phyloP scores from a whole-genome alignment of 169 alveolate species.

The Plasmodium knowlesi region DNA sequence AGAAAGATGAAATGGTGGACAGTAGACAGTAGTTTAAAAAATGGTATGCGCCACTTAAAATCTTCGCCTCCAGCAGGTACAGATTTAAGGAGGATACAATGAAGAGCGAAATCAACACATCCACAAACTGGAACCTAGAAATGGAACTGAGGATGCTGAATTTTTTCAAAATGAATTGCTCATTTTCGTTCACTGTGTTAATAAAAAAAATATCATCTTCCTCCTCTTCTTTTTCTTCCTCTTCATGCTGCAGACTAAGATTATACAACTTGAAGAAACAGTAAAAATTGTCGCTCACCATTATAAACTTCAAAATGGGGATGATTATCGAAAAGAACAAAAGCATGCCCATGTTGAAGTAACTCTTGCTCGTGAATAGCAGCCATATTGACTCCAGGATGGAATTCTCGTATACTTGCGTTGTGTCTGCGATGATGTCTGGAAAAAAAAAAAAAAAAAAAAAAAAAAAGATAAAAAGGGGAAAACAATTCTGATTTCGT shows the following conservation, averaged over 20 bases:
- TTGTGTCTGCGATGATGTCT: conserved; percentile 29
- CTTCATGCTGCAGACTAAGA: conserved; percentile 12
- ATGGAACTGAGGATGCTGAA: conserved; percentile 39
- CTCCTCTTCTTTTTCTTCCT: conserved; percentile 6
- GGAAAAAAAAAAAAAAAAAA: background rate
- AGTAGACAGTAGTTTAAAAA: conserved; percentile 49
- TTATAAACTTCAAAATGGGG: conserved; percentile 39
- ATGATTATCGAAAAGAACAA: conserved; percentile 54
- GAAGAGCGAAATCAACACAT: conserved; percentile 55
- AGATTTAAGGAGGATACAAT: conserved; percentile 61
- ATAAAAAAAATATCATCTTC: conserved; percentile 31
- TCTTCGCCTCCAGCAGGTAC: conserved; percentile 40
- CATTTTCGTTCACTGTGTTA: conserved; percentile 50
- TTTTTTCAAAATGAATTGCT: conserved; percentile 29
- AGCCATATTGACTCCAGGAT: conserved; percentile 59
- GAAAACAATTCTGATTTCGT: background rate
- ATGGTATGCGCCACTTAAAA: conserved; percentile 55
- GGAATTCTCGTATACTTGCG: conserved; percentile 48
- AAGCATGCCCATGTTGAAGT: conserved; percentile 55
- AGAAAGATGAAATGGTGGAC: conserved; percentile 54
- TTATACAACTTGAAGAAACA: conserved; percentile 35
- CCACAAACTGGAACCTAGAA: conserved; percentile 68
- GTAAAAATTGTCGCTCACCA: conserved; percentile 69
- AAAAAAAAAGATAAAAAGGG: too few species aligned
- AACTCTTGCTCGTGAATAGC: conserved; percentile 28